Evolutionary conservation across 768 basidiomycete species (phyloP), one percentile per base, ranked within the genome.

Genomic region (Psilocybe sp.): DNA sequence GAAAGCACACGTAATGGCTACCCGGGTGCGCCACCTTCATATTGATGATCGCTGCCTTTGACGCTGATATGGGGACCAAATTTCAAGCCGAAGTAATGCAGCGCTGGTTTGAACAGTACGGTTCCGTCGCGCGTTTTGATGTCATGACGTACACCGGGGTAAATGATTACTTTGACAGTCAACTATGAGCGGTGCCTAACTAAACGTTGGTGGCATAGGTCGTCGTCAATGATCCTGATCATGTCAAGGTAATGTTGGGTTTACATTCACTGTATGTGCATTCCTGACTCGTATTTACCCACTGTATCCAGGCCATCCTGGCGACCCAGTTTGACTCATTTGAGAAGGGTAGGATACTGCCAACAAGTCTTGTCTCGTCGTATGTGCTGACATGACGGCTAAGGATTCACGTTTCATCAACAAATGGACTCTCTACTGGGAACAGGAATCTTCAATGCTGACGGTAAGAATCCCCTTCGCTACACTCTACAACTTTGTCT

Each of bases 391-490:
- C 36, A 16, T 40, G 45, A 38, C 42, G 48, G 7, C 20, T 31
- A 5, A 64, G 68, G 72, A 4, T 58, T 66, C 7, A 44, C 55
- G 10, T 53, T 67, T 23, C 58, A 46, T 13, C 41, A 47, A 1
- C 66, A 68, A 54, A 50, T 77, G 23, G 44, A 60, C 7, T 65
- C 73, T 5, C 52, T 80, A 10, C 67, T 84, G 3, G 84, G 83
- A 0, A 70, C 69, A 7, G 83, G 84, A 0, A 75, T 86, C 1
- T 86, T 86, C 65, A 81, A 80, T 57, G 73, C 74, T 2, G 80
- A 85, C 63, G 82, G 81, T 77, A 52, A 15, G 68, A 58, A 14
- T 44, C 23, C 15, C 40, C 72, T 70, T 57, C 71, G 31, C 20
- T 12, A 16, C 42, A 31, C n/a, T 19, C 8, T 7, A 32, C 32